Conservation (phyloP, 495 filamentous ascomycete species). For the Staphylotrichum tortipilum region DNA sequence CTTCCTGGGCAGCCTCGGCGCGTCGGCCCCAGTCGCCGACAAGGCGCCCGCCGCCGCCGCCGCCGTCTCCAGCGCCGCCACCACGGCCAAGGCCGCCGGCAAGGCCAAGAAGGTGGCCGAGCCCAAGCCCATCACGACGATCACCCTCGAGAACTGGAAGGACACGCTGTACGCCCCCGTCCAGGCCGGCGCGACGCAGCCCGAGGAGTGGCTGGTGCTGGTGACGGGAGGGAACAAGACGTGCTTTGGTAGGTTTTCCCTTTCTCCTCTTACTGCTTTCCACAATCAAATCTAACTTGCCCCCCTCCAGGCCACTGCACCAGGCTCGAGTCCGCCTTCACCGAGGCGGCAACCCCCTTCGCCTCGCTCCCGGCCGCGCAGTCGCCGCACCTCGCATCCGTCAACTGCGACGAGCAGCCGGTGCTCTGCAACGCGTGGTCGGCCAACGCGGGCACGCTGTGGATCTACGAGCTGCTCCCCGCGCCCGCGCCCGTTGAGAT, state of each 20-base stretch:
- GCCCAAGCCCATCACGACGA: slow-evolving; percentile 42
- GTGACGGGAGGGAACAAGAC: slow-evolving; percentile 82
- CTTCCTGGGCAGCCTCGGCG: slow-evolving; percentile 36
- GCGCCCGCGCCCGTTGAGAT: slow-evolving; percentile 51
- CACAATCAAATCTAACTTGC: background rate
- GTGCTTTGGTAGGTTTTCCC: slow-evolving; percentile 52
- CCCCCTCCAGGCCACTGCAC: slow-evolving; percentile 34
- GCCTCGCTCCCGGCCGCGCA: slow-evolving; percentile 47
- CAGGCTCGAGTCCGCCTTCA: slow-evolving; percentile 40
- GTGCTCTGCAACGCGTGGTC: slow-evolving; percentile 80
- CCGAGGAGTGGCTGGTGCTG: slow-evolving; percentile 74
- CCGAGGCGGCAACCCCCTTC: slow-evolving; percentile 60
- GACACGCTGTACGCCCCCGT: slow-evolving; percentile 54
- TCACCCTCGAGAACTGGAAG: slow-evolving; percentile 69
- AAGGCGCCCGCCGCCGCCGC: slow-evolving; percentile 36
- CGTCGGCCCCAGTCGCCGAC: slow-evolving; percentile 20
- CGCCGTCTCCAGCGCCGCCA: slow-evolving; percentile 37
- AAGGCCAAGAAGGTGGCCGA: slow-evolving; percentile 32
- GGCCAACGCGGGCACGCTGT: slow-evolving; percentile 59
- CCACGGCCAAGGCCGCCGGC: slow-evolving; percentile 26
- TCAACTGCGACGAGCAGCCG: slow-evolving; percentile 72
- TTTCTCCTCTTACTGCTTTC: background rate
- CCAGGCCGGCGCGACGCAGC: slow-evolving; percentile 40
- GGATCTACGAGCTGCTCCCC: slow-evolving; percentile 57
- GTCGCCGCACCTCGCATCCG: slow-evolving; percentile 58